Percentiles rank a stretch among this genome's conserved stretches.
These are phyloP conservation scores for Senna tora DNA, from an alignment of 306 rosid genomes.

Conservation along the genomic window DNA sequence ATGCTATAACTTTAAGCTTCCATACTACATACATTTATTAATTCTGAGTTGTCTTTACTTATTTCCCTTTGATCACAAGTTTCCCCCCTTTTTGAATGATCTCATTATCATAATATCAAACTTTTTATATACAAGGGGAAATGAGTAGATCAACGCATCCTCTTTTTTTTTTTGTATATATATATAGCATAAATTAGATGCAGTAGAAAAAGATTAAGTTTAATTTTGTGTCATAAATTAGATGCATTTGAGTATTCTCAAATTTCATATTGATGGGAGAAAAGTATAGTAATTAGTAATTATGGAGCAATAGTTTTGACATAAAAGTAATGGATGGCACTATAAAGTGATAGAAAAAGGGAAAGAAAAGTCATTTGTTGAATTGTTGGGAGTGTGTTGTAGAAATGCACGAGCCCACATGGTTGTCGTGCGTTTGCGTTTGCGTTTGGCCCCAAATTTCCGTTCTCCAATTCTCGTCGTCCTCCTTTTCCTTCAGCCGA, in stretches of 20 bases:
- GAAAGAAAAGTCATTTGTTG: not conserved
- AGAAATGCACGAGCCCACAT: slow-evolving; percentile 34
- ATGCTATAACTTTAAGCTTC: too few species aligned
- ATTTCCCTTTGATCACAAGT: too few species aligned
- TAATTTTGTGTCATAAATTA: not conserved
- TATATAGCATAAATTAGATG: not conserved
- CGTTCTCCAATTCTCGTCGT: not conserved
- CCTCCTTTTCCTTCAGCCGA: not conserved
- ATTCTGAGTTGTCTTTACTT: too few species aligned
- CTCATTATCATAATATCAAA: too few species aligned
- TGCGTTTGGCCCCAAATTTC: slow-evolving; percentile 38
- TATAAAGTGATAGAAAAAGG: slow-evolving; percentile 15
- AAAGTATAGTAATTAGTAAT: not conserved
- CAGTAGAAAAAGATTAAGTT: not conserved
- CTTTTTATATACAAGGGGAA: not conserved
- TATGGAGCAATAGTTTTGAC: not conserved
- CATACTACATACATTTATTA: too few species aligned
- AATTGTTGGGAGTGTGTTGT: too few species aligned
- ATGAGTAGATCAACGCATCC: too few species aligned
- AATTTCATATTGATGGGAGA: too few species aligned
- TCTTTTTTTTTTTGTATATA: too few species aligned
- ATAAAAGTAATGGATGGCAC: not conserved
- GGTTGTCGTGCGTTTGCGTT: slow-evolving; percentile 39
- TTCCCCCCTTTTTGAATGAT: not conserved
- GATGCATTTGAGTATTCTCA: too few species aligned